Base-by-base conservation (phyloP, 345 rosid species). In the Adansonia digitata region DNA sequence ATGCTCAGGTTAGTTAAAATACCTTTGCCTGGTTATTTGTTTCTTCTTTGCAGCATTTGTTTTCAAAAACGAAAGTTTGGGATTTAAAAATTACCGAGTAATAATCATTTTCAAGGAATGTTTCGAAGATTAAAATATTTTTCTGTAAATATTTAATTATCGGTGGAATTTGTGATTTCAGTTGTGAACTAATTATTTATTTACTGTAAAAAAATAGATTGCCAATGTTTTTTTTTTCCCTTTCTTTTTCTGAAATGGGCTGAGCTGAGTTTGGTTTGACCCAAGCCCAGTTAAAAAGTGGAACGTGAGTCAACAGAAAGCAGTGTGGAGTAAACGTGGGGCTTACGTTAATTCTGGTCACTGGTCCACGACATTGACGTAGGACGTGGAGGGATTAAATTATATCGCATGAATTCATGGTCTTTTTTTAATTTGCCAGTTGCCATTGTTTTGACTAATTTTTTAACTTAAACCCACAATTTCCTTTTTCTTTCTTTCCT, bases 1-100 rank as follows among this genome's bases (percentile, higher is more conserved):
- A 95, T 39, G 99, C 99, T 18, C 99, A 95, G 97, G 98, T 93
- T 49, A 80, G 79, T 61, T 76, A 39, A 49, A 2, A 24, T 26
- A 10, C 40, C 13, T 4, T 65, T 10, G 18, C 20, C 15, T 5
- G 53, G 53, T 48, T 65, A 11, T 29, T 55, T 20, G 8, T 27
- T 60, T 29, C 13, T 13, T 46, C n/a, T n/a, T 10, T 17, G 4
- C n/a, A n/a, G n/a, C n/a, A 24, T 29, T 31, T 13, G 13, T 8
- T 35, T 35, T 18, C 43, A 61, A 62, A 1, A 18, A 4, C 8
- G 39, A 59, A 59, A 59, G 24, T 9, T 13, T 13, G 63, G 37
- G 37, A 57, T 57, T 5, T 27, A 13, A 46, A 46, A 13, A 46
- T 13, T 46, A 14, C 18, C 0, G 3, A 46, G 15, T 22, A 9